Conservation (phyloP, 805 yeast species). For the Komagataella populi region DNA sequence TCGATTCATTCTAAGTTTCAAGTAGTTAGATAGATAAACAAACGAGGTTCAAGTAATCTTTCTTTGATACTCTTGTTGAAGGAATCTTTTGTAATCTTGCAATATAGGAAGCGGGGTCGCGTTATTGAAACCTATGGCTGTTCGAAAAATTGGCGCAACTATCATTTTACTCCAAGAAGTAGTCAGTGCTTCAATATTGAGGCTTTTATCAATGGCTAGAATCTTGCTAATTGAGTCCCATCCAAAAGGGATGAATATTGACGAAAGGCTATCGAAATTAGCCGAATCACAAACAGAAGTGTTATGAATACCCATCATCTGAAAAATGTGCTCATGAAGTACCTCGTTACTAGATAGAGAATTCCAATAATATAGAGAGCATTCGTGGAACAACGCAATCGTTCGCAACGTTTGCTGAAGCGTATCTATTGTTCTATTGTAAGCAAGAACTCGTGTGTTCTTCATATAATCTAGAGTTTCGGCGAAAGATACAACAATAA, state of each 20-base stretch:
- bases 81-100: not conserved
- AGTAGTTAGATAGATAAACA: not conserved
- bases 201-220: conserved; percentile 18
- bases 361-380: not conserved
- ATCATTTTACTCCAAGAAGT: conserved; percentile 13
- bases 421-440: not conserved
- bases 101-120: not conserved
- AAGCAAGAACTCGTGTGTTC: not conserved
- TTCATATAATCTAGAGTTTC: not conserved
- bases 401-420: conserved; percentile 1
- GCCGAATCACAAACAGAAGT: not conserved
- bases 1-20: not conserved
- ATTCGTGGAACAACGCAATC: conserved; percentile 1
- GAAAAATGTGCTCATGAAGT: not conserved
- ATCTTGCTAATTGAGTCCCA: conserved; percentile 43
- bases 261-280: not conserved
- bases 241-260: conserved; percentile 26
- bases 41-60: not conserved
- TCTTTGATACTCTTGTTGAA: not conserved
- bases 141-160: conserved; percentile 5
- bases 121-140: not conserved
- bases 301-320: not conserved
- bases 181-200: conserved; percentile 12
- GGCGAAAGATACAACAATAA: not conserved
- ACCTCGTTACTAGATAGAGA: not conserved